Percentiles rank a stretch among this genome's conserved stretches.
Evolutionary conservation across 2,329 filamentous ascomycete genomes (phyloP).

Genomic region (Fusarium pseudograminearum): DNA sequence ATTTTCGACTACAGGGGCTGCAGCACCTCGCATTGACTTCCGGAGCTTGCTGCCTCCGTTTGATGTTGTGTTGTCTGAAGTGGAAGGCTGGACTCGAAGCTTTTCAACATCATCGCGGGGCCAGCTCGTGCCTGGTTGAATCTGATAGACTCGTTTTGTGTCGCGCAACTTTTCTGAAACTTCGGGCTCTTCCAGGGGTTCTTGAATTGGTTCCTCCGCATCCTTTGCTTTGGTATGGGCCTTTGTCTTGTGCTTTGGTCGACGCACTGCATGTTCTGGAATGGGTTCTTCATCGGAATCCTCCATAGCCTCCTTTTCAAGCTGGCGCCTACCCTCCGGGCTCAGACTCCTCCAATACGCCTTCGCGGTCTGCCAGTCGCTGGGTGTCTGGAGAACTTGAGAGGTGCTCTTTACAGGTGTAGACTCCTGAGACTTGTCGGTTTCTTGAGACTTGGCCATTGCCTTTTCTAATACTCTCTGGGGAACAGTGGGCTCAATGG

Average conservation of each 20-base stretch:
- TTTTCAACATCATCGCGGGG: constrained; percentile 32
- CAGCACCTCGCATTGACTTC: constrained; percentile 60
- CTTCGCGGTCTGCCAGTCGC: constrained; percentile 76
- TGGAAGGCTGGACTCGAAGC: constrained; percentile 8
- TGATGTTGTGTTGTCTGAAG: constrained; percentile 3
- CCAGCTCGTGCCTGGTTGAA: constrained; percentile 52
- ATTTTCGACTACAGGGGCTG: constrained; percentile 28
- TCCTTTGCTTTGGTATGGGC: constrained; percentile 54
- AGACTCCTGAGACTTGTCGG: constrained; percentile 2
- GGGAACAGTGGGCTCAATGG: constrained; percentile 50
- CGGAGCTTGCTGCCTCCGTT: constrained; percentile 53
- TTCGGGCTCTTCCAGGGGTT: constrained; percentile 11
- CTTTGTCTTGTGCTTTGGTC: constrained; percentile 46
- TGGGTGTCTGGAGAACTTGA: constrained; percentile 34
- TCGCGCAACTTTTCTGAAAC: constrained; percentile 23
- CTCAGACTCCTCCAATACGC: constrained; percentile 77
- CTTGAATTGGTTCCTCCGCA: constrained; percentile 14
- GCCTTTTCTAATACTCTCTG: constrained; percentile 45
- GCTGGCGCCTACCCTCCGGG: constrained; percentile 70
- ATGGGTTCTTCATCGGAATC: constrained; percentile 63
- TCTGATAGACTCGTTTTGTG: constrained; percentile 55
- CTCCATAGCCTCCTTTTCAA: constrained; percentile 69
- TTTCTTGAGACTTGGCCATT: constrained; percentile 38
- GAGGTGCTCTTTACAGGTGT: neutral
- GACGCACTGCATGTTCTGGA: constrained; percentile 46